Evolutionary conservation across 225 moss, liverwort and hornwort species (phyloP), one percentile per base, ranked within the genome.

Genomic region (Straminergon stramineum): DNA sequence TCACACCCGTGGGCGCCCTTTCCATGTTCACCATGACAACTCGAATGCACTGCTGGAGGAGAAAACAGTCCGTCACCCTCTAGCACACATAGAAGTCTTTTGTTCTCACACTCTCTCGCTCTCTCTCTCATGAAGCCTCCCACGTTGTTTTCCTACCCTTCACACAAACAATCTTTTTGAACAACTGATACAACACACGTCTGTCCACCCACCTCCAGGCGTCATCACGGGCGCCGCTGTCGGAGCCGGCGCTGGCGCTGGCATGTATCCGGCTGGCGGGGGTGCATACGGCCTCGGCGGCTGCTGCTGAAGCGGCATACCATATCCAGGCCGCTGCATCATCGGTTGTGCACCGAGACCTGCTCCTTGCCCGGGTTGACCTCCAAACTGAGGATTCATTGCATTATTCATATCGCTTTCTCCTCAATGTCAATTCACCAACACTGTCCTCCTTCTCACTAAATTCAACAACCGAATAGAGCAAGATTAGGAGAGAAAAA

Each of bases 51-150:
- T 98, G 98, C 96, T 96, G 98, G 96, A 93, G 98, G 98, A 98
- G 96, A 96, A 98, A 98, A 97, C 97, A 96, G 97, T 94, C 98
- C 95, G 98, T 98, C 98, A 98, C 98, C 98, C 97, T 95, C 95
- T 96, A 97, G 97, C 96, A 98, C 97, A 97, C 96, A 97, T 96
- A 91, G 92, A 97, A 93, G 89, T 91, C 94, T 91, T 87, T 86
- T 85, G 57, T 58, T 89, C 88, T 90, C 91, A 67, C 88, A 82
- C 75, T 48, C 89, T 70, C 67, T 64, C 87, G 39, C 88, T 22
- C 81, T 57, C 45, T 62, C 91, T 87, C 90, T 67, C 58, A 77
- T 73, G 89, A 64, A 64, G 77, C 89, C 90, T 93, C 88, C 86
- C 94, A 83, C 83, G 91, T 86, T 90, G 88, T 75, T 83, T 88